These are phyloP conservation scores for Dendrobium nobile DNA, from an alignment of 106 monocot species.

Conservation along the genomic window DNA sequence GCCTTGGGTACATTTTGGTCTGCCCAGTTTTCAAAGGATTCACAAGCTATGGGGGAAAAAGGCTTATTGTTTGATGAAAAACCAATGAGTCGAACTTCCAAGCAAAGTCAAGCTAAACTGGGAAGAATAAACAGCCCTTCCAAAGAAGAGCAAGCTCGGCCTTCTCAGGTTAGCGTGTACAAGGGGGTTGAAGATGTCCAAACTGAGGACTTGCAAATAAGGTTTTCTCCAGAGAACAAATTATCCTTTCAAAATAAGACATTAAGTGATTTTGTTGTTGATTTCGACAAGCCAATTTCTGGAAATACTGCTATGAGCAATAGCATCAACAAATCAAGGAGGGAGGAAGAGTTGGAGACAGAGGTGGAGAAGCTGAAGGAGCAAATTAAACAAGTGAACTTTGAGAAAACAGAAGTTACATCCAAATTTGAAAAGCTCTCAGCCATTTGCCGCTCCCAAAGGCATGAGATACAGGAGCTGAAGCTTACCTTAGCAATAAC, in stretches of 20 bases:
- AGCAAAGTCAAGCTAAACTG: constrained; percentile 18
- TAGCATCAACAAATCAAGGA: constrained; percentile 7
- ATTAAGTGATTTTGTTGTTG: constrained; percentile 55
- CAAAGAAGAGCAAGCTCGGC: constrained; percentile 10
- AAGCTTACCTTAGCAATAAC: constrained; percentile 24
- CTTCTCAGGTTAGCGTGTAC: constrained; percentile 10
- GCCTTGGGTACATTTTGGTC: constrained; percentile 83
- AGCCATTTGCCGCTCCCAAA: constrained; percentile 85
- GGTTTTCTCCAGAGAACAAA: constrained; percentile 42
- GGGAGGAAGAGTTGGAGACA: constrained; percentile 42
- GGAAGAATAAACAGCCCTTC: constrained; percentile 20
- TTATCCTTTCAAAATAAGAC: constrained; percentile 34
- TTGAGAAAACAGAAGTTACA: constrained; percentile 74
- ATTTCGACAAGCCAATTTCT: constrained; percentile 31
- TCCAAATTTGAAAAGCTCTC: constrained; percentile 85
- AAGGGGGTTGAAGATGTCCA: constrained; percentile 23
- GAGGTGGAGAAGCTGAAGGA: constrained; percentile 70
- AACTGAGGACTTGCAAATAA: constrained; percentile 68
- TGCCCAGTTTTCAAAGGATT: constrained; percentile 50
- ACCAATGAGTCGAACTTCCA: constrained; percentile 17
- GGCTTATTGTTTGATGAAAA: constrained; percentile 52
- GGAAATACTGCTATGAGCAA: background rate
- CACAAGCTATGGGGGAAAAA: constrained; percentile 30
- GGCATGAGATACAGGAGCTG: constrained; percentile 87
- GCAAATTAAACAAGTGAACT: constrained; percentile 58